phyloP scores from a whole-genome alignment of 2,329 filamentous ascomycete genomes.

The Phyllosticta capitalensis region DNA sequence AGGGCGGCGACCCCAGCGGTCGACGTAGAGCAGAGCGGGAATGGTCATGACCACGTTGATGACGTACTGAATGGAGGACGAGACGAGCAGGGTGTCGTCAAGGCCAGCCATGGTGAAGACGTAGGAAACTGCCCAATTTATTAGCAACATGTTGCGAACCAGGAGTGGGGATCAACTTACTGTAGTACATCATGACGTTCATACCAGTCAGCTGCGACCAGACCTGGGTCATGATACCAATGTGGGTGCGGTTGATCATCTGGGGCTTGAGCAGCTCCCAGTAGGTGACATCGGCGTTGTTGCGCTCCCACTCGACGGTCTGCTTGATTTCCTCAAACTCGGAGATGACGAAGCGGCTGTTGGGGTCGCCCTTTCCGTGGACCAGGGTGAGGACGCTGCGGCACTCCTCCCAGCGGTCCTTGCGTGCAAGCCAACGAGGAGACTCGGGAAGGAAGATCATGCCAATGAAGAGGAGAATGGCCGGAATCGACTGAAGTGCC shows the following conservation, averaged over 20 bases:
- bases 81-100: conserved; percentile 49
- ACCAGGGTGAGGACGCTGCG: conserved; percentile 33
- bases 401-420: conserved; percentile 37
- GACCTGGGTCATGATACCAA: conserved; percentile 64
- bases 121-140: conserved; percentile 48
- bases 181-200: conserved; percentile 55
- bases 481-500: conserved; percentile 30
- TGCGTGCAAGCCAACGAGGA: conserved; percentile 37
- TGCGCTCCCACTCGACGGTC: conserved; percentile 62
- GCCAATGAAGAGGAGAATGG: conserved; percentile 32
- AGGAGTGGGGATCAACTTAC: neutral
- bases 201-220: conserved; percentile 69
- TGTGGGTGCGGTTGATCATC: conserved; percentile 66
- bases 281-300: conserved; percentile 60
- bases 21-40: conserved; percentile 64
- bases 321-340: conserved; percentile 67
- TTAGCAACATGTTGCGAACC: neutral
- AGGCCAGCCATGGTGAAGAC: conserved; percentile 65
- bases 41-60: conserved; percentile 76
- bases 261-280: conserved; percentile 60
- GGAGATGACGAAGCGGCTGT: conserved; percentile 54
- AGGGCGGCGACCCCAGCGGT: conserved; percentile 63
- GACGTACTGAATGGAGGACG: conserved; percentile 57
- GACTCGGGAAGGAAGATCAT: conserved; percentile 42
- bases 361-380: conserved; percentile 48